phyloP scores from a whole-genome alignment of 306 rosid species.

The Lagenaria siceraria region DNA sequence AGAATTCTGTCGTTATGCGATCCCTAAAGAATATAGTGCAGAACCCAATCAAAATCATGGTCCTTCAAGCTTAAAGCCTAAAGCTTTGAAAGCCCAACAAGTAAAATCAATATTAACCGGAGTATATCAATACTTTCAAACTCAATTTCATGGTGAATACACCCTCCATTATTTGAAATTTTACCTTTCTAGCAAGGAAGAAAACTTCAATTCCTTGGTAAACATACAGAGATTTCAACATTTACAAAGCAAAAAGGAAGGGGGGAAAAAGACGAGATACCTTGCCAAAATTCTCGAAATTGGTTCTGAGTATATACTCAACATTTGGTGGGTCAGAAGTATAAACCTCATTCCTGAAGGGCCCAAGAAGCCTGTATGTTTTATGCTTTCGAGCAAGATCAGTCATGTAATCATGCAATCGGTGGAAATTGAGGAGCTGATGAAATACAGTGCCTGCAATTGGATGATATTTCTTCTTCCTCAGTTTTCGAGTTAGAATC shows the following conservation, averaged over 20 bases:
- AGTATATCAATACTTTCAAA: too few relatives aligned
- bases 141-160: not conserved
- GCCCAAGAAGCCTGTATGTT: constrained; percentile 59
- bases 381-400: constrained; percentile 51
- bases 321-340: constrained; percentile 63
- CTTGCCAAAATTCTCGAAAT: constrained; percentile 77
- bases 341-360: constrained; percentile 49
- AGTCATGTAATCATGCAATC: constrained; percentile 71
- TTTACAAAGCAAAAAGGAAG: not conserved
- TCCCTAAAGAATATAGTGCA: constrained; percentile 7
- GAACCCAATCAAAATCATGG: constrained; percentile 16
- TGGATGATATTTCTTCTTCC: constrained; percentile 47
- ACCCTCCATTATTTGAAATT: not conserved
- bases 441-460: constrained; percentile 58
- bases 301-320: constrained; percentile 74
- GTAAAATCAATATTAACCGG: not conserved
- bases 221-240: not conserved
- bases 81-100: not conserved
- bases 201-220: not conserved
- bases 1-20: constrained; percentile 16
- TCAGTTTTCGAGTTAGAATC: constrained; percentile 10
- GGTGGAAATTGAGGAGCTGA: constrained; percentile 54
- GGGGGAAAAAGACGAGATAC: constrained; percentile 4
- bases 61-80: not conserved
- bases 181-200: not conserved